Evolutionary conservation across 306 rosid genomes (phyloP).

Genomic region (Prinsepia uniflora): DNA sequence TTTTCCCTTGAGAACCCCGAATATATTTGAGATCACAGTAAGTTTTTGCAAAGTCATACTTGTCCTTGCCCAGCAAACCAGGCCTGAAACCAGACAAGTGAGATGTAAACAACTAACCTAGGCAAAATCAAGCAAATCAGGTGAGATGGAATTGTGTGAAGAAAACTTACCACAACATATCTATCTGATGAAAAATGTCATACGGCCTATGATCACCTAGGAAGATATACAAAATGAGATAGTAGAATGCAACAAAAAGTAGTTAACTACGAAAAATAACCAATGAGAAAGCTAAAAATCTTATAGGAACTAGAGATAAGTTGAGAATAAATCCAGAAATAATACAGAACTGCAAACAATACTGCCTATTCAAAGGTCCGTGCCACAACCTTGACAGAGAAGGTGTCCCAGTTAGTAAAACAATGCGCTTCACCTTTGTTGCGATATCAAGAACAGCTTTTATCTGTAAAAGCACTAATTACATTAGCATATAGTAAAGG

Average conservation of each 20-base stretch:
- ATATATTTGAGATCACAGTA: conserved; percentile 65
- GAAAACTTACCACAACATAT: conserved; percentile 82
- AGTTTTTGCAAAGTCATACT: conserved; percentile 74
- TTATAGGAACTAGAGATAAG: conserved; percentile 15
- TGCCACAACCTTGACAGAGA: conserved; percentile 87
- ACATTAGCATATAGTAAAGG: conserved; percentile 10
- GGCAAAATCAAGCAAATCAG: conserved; percentile 14
- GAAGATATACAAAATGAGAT: conserved; percentile 51
- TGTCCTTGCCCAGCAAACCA: conserved; percentile 78
- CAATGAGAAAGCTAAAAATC: conserved; percentile 7
- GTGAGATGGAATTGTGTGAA: conserved; percentile 23
- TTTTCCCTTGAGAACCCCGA: conserved; percentile 55
- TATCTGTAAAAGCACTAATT: conserved; percentile 49
- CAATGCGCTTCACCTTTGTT: conserved; percentile 59
- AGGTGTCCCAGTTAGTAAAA: conserved; percentile 94
- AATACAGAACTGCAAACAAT: conserved; percentile 14
- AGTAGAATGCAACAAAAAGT: conserved; percentile 32
- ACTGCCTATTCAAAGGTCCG: conserved; percentile 27
- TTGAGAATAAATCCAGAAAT: conserved; percentile 15
- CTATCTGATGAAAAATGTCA: conserved; percentile 92
- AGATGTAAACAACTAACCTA: conserved; percentile 20
- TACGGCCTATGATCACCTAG: conserved; percentile 90
- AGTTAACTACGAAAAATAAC: conserved; percentile 7
- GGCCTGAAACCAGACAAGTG: conserved; percentile 57
- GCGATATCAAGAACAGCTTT: conserved; percentile 80